phyloP scores from a whole-genome alignment of 306 rosid species.

The Dryas alaskensis region DNA sequence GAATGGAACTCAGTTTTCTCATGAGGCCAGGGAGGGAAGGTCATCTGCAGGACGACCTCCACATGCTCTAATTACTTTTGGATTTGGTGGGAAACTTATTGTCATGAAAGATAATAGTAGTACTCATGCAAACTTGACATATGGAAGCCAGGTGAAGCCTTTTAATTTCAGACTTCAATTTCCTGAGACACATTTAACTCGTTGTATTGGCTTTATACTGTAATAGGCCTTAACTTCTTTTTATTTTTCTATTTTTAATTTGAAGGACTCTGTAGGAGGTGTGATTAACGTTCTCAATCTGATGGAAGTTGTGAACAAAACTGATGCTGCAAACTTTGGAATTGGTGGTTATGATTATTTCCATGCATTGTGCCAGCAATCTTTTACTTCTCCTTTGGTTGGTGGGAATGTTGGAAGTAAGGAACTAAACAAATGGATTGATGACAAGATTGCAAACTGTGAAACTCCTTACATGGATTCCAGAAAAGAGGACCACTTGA shows the following conservation, averaged over 20 bases:
- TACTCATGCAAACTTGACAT: conserved; percentile 34
- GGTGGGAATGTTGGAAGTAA: conserved; percentile 73
- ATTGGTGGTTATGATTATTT: conserved; percentile 47
- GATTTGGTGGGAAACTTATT: conserved; percentile 81
- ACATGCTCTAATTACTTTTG: conserved; percentile 71
- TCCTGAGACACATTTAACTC: neutral
- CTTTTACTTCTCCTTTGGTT: conserved; percentile 81
- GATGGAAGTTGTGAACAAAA: conserved; percentile 58
- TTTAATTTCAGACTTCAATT: conserved; percentile 14
- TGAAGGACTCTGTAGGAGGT: conserved; percentile 51
- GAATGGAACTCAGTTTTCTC: conserved; percentile 37
- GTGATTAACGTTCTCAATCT: conserved; percentile 51
- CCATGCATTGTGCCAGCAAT: conserved; percentile 53
- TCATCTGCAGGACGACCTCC: conserved; percentile 77
- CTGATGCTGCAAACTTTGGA: conserved; percentile 35
- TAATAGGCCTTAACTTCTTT: neutral
- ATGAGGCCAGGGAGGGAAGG: conserved; percentile 48
- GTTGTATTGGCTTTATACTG: conserved; percentile 4
- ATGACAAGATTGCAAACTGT: conserved; percentile 56
- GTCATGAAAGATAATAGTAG: conserved; percentile 55
- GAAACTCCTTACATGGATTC: conserved; percentile 47
- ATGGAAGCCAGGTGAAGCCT: conserved; percentile 59
- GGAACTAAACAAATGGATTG: conserved; percentile 72
- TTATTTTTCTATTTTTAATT: conserved; percentile 1
- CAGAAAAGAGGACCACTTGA: conserved; percentile 51